Evolutionary conservation across 1,284 basidiomycete species (phyloP), one percentile per base, ranked within the genome.

Genomic region (Moniliella sp.): DNA sequence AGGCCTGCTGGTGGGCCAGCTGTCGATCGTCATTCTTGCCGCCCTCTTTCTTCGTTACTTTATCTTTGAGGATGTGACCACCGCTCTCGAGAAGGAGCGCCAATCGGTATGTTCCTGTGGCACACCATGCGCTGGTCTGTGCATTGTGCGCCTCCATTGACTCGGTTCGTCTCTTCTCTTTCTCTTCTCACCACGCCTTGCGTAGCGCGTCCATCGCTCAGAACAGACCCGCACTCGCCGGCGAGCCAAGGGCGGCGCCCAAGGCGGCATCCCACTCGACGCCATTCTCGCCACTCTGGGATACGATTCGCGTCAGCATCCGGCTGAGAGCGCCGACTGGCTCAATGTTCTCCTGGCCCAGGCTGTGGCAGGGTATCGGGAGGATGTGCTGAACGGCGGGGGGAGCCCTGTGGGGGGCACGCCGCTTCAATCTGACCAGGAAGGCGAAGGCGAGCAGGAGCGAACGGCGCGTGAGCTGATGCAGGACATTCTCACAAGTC

Each of bases 341-440:
- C 50, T 71, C 28, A 70, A 70, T 45, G 66, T 70, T 21, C 57
- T 71, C 12, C 51, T 68, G 16, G 67, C 67, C 3, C 68, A 70
- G 49, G 65, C 66, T 21, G 51, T 61, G 16, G 43, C 46, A 9
- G 56, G 51, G 5, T 64, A 62, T 42, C 43, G 61, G 50, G 36
- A 49, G 62, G 37, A 56, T 57, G 39, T 57, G 38, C 28, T 57
- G 48, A 40, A 61, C 57, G 34, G 65, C 57, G n/a, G n/a, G n/a
- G n/a, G n/a, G n/a, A n/a, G n/a, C n/a, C n/a, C n/a, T n/a, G n/a
- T n/a, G n/a, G n/a, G n/a, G n/a, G 26, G 26, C 9, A 5, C 14
- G 15, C 18, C n/a, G 10, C 11, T 16, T 4, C 17, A 15, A 9
- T 13, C 18, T 4, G 12, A 9, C 5, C 15, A 35, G 8, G 34